Percentiles rank a stretch among this genome's conserved stretches.
Conservation (phyloP, 768 basidiomycete species). For the Agaricus sinodeliciosus region DNA sequence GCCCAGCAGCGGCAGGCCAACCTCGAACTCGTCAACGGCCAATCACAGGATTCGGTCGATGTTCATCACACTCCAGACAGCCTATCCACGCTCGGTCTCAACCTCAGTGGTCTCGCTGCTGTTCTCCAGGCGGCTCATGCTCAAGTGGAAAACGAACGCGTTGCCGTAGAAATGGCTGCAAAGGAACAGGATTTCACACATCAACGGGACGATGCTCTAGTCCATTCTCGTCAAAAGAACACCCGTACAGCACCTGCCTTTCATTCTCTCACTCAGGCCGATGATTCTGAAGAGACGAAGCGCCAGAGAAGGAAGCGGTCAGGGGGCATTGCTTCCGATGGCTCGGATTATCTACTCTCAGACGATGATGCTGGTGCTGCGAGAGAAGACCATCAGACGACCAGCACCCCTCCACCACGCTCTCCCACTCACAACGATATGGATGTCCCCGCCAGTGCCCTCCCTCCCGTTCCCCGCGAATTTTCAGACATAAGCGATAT, state of each 20-base stretch:
- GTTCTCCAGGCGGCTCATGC: slow-evolving; percentile 75
- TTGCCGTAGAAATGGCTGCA: slow-evolving; percentile 27
- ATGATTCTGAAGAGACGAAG: slow-evolving; percentile 24
- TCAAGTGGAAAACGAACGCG: slow-evolving; percentile 43
- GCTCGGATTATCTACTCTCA: slow-evolving; percentile 50
- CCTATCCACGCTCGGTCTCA: slow-evolving; percentile 43
- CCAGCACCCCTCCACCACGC: slow-evolving; percentile 20
- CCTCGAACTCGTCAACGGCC: slow-evolving; percentile 26
- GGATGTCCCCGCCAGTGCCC: slow-evolving; percentile 23
- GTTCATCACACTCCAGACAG: slow-evolving; percentile 21
- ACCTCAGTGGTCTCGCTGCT: slow-evolving; percentile 64
- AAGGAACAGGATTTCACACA: slow-evolving; percentile 39
- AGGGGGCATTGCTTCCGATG: slow-evolving; percentile 37
- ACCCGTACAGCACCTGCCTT: slow-evolving; percentile 75
- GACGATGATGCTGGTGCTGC: slow-evolving; percentile 41
- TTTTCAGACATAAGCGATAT: slow-evolving; percentile 75
- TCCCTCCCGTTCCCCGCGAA: slow-evolving; percentile 47
- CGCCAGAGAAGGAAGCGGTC: slow-evolving; percentile 25
- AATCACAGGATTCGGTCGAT: slow-evolving; percentile 22
- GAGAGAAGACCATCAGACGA: slow-evolving; percentile 27
- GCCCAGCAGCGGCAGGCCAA: slow-evolving; percentile 59
- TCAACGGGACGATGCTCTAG: slow-evolving; percentile 36
- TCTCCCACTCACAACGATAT: slow-evolving; percentile 29
- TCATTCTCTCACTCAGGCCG: slow-evolving; percentile 65
- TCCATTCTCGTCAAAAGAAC: slow-evolving; percentile 40